Evolutionary conservation across 331 rosid species (phyloP), one percentile per base, ranked within the genome.

Genomic region (Malus hybrid): DNA sequence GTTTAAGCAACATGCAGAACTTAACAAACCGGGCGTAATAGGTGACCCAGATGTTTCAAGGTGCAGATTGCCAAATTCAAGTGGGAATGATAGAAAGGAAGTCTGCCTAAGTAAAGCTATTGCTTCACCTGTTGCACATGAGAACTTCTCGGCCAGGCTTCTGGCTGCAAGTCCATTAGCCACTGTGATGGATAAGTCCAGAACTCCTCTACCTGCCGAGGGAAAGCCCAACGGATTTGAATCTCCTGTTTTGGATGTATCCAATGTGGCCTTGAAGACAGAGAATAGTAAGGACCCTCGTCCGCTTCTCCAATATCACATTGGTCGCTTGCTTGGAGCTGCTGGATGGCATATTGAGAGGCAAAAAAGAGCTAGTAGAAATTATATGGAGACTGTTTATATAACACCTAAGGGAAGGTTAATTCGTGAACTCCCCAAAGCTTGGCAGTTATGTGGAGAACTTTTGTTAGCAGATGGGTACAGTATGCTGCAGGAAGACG

Each of bases 71-170:
- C 67, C 56, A 42, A 24, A 65, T 55, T 85, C 80, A 64, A 84
- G 80, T 70, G 87, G 77, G 78, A 80, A 81, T 79, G 83, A 79
- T 71, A 82, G 81, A 62, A 88, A 87, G 79, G 90, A 87, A 76
- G 76, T 74, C 59, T 63, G 69, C 81, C 65, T 59, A 67, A 71
- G 81, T 70, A 92, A 86, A 85, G 80, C 75, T 66, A 82, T 81
- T 69, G 90, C 92, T 83, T 90, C 99, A 74, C 96, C 99, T 73
- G 91, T 84, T 85, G 89, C 97, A 79, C 97, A 87, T 82, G 99
- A 90, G 84, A 89, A 97, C 83, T 88, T 86, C 71, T 92, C 89
- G 61, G 86, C 88, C 80, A 84, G 86, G 88, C 88, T 92, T 72
- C 84, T 83, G 71, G 86, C 76, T 73, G 76, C 92, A 28, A 83